Evolutionary conservation across 306 rosid genomes (phyloP).

Genomic region (Malus sylvestris): DNA sequence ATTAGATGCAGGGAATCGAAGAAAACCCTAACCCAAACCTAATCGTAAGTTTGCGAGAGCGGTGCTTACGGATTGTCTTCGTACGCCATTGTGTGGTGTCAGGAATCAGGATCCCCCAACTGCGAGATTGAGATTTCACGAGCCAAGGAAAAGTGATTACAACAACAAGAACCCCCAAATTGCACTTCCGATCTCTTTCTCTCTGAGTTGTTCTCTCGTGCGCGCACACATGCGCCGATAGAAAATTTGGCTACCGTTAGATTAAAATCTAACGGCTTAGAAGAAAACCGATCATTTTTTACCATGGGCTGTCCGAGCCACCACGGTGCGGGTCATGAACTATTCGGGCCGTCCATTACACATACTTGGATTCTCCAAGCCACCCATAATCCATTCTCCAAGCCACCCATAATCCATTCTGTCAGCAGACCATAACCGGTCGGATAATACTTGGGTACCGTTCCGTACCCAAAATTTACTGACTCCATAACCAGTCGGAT

Average conservation of each 20-base stretch:
- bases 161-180: neutral
- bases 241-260: neutral
- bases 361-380: no score
- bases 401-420: no score
- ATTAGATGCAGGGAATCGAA: slow-evolving; percentile 4
- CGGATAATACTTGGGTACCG: no score
- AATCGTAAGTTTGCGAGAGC: neutral
- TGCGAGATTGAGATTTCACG: neutral
- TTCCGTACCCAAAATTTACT: no score
- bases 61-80: slow-evolving; percentile 64
- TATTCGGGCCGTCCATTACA: no score
- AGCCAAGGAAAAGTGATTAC: neutral
- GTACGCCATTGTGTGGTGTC: slow-evolving; percentile 46
- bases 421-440: no score
- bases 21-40: slow-evolving; percentile 19
- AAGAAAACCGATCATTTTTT: no score
- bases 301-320: no score
- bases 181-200: neutral
- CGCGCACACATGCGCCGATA: neutral
- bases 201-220: neutral
- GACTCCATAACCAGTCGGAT: no score
- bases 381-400: no score
- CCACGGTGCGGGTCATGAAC: no score
- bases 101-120: neutral
- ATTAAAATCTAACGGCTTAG: neutral